These are phyloP conservation scores for Kwoniella sp. DNA, from an alignment of 768 basidiomycete species.

Conservation along the genomic window DNA sequence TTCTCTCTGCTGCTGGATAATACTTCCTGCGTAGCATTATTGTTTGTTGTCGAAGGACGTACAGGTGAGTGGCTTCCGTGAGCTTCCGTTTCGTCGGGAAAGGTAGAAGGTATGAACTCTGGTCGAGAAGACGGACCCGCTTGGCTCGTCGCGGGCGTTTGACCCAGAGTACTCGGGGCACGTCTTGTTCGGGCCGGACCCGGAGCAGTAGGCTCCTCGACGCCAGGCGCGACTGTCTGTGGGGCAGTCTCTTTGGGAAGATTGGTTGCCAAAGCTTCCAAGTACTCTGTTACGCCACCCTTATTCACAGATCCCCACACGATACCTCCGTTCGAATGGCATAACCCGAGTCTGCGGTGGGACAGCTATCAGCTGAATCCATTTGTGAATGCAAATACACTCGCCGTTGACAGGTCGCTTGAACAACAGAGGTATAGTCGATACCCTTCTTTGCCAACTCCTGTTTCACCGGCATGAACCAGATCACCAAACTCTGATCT, in stretches of 20 bases:
- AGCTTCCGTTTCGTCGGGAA: slow-evolving; percentile 37
- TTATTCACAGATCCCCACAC: slow-evolving; percentile 32
- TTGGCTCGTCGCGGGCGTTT: neutral
- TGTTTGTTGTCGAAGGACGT: neutral
- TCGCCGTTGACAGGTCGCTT: slow-evolving; percentile 30
- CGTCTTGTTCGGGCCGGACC: slow-evolving; percentile 1
- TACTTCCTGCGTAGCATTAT: slow-evolving; percentile 3
- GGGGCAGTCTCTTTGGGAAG: neutral
- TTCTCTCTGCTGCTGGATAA: slow-evolving; percentile 10
- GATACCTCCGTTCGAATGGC: slow-evolving; percentile 26
- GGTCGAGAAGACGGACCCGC: slow-evolving; percentile 2
- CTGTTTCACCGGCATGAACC: slow-evolving; percentile 28
- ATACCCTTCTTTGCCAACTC: slow-evolving; percentile 19
- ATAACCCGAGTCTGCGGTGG: slow-evolving; percentile 24
- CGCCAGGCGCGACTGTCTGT: neutral
- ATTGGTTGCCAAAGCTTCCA: slow-evolving; percentile 19
- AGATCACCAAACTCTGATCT: slow-evolving; percentile 26
- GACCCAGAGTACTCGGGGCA: neutral
- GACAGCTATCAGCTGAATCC: no score
- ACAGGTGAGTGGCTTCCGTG: slow-evolving; percentile 3
- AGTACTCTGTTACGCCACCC: slow-evolving; percentile 27
- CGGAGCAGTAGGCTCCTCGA: neutral
- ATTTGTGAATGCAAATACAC: no score
- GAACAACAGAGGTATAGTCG: slow-evolving; percentile 25
- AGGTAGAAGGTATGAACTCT: slow-evolving; percentile 43